phyloP scores from a whole-genome alignment of 768 basidiomycete species.

The Boletus vinaceobasis region DNA sequence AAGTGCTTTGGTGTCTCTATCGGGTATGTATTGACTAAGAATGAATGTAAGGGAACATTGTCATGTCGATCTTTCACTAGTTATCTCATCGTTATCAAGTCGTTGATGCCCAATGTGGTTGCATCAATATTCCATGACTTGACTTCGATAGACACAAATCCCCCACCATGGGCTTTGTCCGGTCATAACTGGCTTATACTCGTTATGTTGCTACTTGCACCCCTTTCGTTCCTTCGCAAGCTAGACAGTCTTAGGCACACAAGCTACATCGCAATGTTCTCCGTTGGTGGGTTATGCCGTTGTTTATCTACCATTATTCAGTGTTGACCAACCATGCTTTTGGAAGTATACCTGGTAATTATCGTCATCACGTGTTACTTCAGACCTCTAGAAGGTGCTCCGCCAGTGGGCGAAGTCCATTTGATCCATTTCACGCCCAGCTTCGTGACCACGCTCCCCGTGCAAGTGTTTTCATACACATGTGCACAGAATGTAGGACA shows the following conservation, averaged over 20 bases:
- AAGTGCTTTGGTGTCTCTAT: slow-evolving; percentile 98
- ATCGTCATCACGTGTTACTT: slow-evolving; percentile 83
- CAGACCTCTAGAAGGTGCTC: slow-evolving; percentile 63
- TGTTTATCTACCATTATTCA: not conserved
- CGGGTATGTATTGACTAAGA: slow-evolving; percentile 47
- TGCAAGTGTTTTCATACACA: slow-evolving; percentile 91
- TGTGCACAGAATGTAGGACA: slow-evolving; percentile 84
- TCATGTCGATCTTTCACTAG: slow-evolving; percentile 33
- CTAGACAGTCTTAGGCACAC: slow-evolving; percentile 87
- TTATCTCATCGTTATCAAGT: slow-evolving; percentile 90
- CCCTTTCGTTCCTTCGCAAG: slow-evolving; percentile 77
- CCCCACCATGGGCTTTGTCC: slow-evolving; percentile 72
- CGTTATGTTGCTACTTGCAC: slow-evolving; percentile 72
- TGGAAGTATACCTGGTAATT: slow-evolving; percentile 68
- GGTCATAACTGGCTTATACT: slow-evolving; percentile 82
- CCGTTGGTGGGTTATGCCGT: slow-evolving; percentile 62
- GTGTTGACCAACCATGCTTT: not conserved
- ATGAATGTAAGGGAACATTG: not conserved
- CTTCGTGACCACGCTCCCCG: slow-evolving; percentile 85
- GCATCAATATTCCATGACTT: slow-evolving; percentile 78
- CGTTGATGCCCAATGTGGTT: slow-evolving; percentile 89
- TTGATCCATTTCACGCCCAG: slow-evolving; percentile 70
- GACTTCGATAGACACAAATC: slow-evolving; percentile 56
- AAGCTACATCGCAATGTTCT: slow-evolving; percentile 87
- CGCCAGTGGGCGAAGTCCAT: slow-evolving; percentile 61